A percentile compares a stretch with the other conserved stretches of the same genome.
phyloP scores from a whole-genome alignment of 371 early-diverging fungal species.

The Edhazardia aedis region DNA sequence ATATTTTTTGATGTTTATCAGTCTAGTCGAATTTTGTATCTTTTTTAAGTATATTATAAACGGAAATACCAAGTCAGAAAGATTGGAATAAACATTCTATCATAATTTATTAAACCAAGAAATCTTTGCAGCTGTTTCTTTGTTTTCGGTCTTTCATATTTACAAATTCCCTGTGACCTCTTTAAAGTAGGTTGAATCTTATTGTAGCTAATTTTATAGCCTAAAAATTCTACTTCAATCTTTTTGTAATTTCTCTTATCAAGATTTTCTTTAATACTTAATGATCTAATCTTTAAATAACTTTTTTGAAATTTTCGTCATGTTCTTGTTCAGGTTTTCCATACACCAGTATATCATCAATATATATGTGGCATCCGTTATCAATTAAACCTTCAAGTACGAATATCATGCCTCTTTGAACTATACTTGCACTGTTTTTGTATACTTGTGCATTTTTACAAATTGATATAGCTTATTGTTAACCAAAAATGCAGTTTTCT shows the following conservation, averaged over 20 bases:
- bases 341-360: slow-evolving; percentile 10
- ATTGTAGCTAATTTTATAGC: neutral
- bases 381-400: slow-evolving; percentile 6
- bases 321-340: slow-evolving; percentile 6
- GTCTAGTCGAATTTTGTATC: neutral
- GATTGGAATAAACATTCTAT: slow-evolving; percentile 10
- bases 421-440: slow-evolving; percentile 17
- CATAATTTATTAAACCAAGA: slow-evolving; percentile 10
- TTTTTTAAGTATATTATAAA: neutral
- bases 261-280: slow-evolving; percentile 5
- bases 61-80: neutral
- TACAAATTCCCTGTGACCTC: neutral
- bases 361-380: slow-evolving; percentile 9
- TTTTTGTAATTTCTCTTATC: slow-evolving; percentile 1
- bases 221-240: neutral
- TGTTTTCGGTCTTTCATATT: neutral
- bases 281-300: slow-evolving; percentile 4
- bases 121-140: slow-evolving; percentile 6
- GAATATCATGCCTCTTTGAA: slow-evolving; percentile 13
- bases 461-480: neutral
- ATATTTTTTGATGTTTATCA: neutral
- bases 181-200: neutral
- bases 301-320: slow-evolving; percentile 7
- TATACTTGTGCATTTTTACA: slow-evolving; percentile 14
- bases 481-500: slow-evolving; percentile 1